Evolutionary conservation across 2,329 filamentous ascomycete species (phyloP).

Genomic region (Stylonectria norvegica): DNA sequence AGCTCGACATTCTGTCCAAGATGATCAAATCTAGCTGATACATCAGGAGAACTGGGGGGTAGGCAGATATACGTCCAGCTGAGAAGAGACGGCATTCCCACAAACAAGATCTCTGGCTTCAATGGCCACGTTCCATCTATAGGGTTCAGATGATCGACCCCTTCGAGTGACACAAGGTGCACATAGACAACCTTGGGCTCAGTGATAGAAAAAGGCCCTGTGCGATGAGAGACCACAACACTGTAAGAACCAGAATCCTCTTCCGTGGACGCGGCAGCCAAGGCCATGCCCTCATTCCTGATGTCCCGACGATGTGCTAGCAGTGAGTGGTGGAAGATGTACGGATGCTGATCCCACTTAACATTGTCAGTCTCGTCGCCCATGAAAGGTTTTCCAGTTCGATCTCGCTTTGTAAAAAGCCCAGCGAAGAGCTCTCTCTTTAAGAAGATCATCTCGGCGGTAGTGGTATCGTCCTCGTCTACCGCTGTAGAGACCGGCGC

Average conservation of each 20-base stretch:
- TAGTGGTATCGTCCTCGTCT: too few species aligned
- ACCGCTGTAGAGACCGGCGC: too few species aligned
- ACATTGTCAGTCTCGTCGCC: background rate
- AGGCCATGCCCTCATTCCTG: constrained; percentile 1
- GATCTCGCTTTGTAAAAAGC: too few species aligned
- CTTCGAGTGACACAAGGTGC: constrained; percentile 5
- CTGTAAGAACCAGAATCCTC: background rate
- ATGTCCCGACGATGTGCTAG: background rate
- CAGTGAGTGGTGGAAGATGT: constrained; percentile 1
- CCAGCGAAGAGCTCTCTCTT: too few species aligned
- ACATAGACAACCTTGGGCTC: background rate
- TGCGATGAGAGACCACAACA: constrained; percentile 1
- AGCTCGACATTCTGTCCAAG: too few species aligned
- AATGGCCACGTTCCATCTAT: too few species aligned
- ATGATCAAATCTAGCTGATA: too few species aligned
- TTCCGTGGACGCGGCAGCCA: background rate
- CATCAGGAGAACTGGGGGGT: too few species aligned
- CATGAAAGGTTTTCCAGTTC: too few species aligned
- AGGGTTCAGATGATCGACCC: background rate
- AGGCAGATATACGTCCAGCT: constrained; percentile 38
- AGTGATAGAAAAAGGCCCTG: background rate
- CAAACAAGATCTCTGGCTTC: background rate
- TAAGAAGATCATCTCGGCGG: too few species aligned
- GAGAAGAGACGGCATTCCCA: constrained; percentile 32
- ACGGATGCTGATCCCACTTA: too few species aligned